Evolutionary conservation across 2,329 filamentous ascomycete genomes (phyloP).

Genomic region (Colletotrichum caudatum): DNA sequence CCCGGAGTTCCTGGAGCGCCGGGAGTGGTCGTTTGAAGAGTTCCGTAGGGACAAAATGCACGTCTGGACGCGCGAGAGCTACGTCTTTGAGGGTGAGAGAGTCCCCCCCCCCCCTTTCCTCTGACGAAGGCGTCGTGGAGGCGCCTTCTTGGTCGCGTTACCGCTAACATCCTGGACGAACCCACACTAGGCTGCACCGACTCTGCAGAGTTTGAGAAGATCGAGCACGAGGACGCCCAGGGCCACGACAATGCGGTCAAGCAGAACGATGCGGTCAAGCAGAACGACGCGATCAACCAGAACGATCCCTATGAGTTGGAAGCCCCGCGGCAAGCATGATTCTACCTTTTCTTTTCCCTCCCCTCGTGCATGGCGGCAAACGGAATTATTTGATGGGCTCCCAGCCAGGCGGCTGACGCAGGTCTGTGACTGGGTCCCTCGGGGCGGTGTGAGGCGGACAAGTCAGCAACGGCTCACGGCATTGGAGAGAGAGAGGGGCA

Average conservation of each 20-base stretch:
- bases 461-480: constrained; percentile 21
- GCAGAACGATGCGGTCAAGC: constrained; percentile 18
- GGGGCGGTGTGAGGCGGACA: constrained; percentile 35
- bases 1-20: constrained; percentile 68
- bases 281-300: constrained; percentile 22
- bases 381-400: constrained; percentile 34
- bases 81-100: constrained; percentile 57
- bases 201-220: constrained; percentile 31
- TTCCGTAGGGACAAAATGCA: constrained; percentile 81
- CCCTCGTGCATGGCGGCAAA: constrained; percentile 31
- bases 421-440: constrained; percentile 28
- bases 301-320: constrained; percentile 3
- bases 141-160: neutral
- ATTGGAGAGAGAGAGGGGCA: constrained; percentile 7
- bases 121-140: neutral
- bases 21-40: constrained; percentile 89
- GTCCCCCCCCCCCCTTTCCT: neutral
- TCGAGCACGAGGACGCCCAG: constrained; percentile 23
- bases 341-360: neutral
- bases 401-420: constrained; percentile 27
- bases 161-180: constrained; percentile 10
- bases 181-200: constrained; percentile 29
- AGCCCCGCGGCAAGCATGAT: neutral
- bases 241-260: constrained; percentile 8
- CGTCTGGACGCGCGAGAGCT: constrained; percentile 65